Conservation (phyloP, 2,329 filamentous ascomycete species). For the Rosellinia necatrix region DNA sequence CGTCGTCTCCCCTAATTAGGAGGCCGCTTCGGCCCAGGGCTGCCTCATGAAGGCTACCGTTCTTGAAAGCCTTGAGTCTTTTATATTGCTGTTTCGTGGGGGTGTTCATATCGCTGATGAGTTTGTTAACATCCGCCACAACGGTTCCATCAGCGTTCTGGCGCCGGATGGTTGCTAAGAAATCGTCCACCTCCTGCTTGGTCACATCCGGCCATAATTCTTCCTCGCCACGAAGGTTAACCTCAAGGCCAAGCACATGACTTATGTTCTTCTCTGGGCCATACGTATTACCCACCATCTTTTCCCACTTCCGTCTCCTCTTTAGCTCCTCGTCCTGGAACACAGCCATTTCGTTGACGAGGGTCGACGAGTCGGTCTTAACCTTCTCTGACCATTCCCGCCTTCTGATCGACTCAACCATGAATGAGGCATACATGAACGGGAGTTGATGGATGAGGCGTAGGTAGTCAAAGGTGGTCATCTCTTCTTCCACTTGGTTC, state of each 20-base stretch:
- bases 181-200: conserved; percentile 76
- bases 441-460: conserved; percentile 82
- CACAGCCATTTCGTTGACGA: conserved; percentile 90
- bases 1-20: conserved; percentile 84
- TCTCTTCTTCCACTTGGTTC: conserved; percentile 73
- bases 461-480: conserved; percentile 80
- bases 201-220: conserved; percentile 78
- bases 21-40: conserved; percentile 84
- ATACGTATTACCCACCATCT: conserved; percentile 77
- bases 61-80: conserved; percentile 91
- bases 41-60: conserved; percentile 93
- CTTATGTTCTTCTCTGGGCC: conserved; percentile 68
- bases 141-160: conserved; percentile 69
- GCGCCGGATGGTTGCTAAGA: conserved; percentile 68
- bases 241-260: conserved; percentile 76
- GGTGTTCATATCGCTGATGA: conserved; percentile 77
- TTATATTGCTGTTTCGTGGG: conserved; percentile 87
- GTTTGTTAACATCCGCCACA: conserved; percentile 73
- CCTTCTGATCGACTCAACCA: conserved; percentile 83
- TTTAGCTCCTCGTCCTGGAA: conserved; percentile 94
- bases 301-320: conserved; percentile 87
- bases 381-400: conserved; percentile 93
- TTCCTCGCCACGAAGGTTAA: conserved; percentile 81
- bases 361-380: conserved; percentile 79
- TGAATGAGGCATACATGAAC: conserved; percentile 85